These are phyloP conservation scores for Stachybotrys chartarum DNA, from an alignment of 2,329 filamentous ascomycete species.

Conservation along the genomic window DNA sequence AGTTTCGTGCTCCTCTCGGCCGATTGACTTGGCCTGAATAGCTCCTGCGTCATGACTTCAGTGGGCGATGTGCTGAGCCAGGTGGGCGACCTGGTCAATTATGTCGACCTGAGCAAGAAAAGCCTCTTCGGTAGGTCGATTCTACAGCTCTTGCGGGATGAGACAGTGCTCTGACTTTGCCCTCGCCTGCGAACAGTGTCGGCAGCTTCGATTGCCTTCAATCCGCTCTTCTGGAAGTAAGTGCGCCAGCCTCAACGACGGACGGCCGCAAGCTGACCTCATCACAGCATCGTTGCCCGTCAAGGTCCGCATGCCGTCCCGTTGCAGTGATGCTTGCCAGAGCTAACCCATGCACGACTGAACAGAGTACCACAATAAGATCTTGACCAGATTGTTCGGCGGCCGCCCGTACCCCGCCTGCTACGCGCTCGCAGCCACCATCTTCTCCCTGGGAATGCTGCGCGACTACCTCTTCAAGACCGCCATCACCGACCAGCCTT, in stretches of 20 bases:
- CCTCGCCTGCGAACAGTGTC: conserved; percentile 55
- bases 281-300: conserved; percentile 67
- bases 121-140: conserved; percentile 55
- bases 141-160: not conserved
- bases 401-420: conserved; percentile 74
- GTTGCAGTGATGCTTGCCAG: too few relatives aligned
- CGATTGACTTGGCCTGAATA: too few relatives aligned
- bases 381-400: conserved; percentile 79
- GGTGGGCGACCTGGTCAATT: conserved; percentile 42
- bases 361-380: conserved; percentile 86
- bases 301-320: conserved; percentile 48
- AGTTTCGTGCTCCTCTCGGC: too few relatives aligned
- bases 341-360: conserved; percentile 4
- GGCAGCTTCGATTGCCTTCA: conserved; percentile 78
- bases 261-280: conserved; percentile 21
- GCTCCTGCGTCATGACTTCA: not conserved
- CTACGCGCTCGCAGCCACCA: conserved; percentile 80
- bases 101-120: conserved; percentile 61
- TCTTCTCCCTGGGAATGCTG: conserved; percentile 86
- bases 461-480: conserved; percentile 84
- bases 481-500: conserved; percentile 69
- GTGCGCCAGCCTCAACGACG: conserved; percentile 24
- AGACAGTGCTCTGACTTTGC: not conserved
- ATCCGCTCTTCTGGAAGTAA: conserved; percentile 99
- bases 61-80: not conserved